Evolutionary conservation across 2,329 filamentous ascomycete species (phyloP), one percentile per base, ranked within the genome.

Genomic region (Penicillium sp.): DNA sequence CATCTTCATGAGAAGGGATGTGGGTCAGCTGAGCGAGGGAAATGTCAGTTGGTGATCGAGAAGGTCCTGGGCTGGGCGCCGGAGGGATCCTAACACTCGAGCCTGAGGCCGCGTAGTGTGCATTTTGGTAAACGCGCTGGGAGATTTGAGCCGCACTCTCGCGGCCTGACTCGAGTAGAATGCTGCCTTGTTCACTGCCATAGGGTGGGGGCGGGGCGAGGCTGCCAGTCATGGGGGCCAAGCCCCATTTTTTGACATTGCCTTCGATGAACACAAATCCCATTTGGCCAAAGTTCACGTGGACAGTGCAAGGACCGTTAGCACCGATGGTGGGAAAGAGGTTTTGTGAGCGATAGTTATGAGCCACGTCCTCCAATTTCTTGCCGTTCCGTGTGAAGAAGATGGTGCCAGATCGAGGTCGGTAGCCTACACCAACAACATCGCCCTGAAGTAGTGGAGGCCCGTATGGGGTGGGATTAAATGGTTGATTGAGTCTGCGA

Each of bases 331-430:
- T 93, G 1, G 93, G 93, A 72, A 98, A 98, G 74, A 97, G 93
- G 68, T 98, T 98, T 62, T 93, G 93, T 9, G 86, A 80, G 69
- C 97, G 97, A 55, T 96, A 75, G 4, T 91, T 93, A 61, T 97
- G 90, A 21, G 84, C 86, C 10, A 96, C 87, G 62, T 98, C 93
- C 55, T 98, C 93, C 22, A 98, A 77, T 66, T 93, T 91, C 75
- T 97, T 97, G 62, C 93, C 93, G 68, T 98, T 98, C 58, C 93
- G 87, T 0, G 93, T 98, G 72, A 97, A 98, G 76, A 98, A 98
- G 49, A 98, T 83, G 12, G 89, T 91, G 28, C 93, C 93, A 0
- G 90, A 96, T 49, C 93, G 84, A 28, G 93, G 93, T 51, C 93
- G 82, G 71, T 98, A 98, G 45, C 93, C 93, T 19, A 96, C 87